These are phyloP conservation scores for Dictyostelium discoideum DNA, from an alignment of 78 protist genomes.

Conservation along the genomic window DNA sequence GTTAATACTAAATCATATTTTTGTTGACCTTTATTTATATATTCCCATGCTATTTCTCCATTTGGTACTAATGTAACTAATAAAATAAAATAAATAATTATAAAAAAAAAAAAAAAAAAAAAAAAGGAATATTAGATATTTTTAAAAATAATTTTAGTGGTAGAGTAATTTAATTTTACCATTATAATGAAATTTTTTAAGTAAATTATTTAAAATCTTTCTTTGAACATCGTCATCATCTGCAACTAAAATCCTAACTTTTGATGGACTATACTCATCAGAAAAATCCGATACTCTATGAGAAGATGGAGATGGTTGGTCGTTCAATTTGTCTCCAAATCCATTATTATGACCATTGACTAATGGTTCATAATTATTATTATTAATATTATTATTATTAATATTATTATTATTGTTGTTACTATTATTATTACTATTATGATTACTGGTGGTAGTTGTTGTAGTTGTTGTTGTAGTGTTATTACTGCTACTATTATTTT, in stretches of 20 bases:
- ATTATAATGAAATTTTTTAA: constrained; percentile 28
- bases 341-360: not conserved
- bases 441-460: not conserved
- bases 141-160: too few species aligned
- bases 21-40: constrained; percentile 26
- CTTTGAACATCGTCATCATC: constrained; percentile 54
- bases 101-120: not conserved
- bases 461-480: not conserved
- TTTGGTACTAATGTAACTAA: constrained; percentile 51
- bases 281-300: not conserved
- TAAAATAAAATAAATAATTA: too few species aligned
- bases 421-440: not conserved
- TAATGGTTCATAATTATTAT: not conserved
- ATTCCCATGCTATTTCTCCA: constrained; percentile 77
- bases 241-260: constrained; percentile 17
- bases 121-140: not conserved
- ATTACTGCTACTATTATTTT: not conserved
- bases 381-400: not conserved
- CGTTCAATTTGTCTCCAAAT: not conserved
- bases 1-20: constrained; percentile 76
- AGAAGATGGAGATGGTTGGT: not conserved
- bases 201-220: constrained; percentile 35
- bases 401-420: not conserved
- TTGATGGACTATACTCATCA: constrained; percentile 29
- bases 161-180: not conserved